Evolutionary conservation across 2,329 filamentous ascomycete species (phyloP), one percentile per base, ranked within the genome.

Genomic region (Hypomyces perniciosus): DNA sequence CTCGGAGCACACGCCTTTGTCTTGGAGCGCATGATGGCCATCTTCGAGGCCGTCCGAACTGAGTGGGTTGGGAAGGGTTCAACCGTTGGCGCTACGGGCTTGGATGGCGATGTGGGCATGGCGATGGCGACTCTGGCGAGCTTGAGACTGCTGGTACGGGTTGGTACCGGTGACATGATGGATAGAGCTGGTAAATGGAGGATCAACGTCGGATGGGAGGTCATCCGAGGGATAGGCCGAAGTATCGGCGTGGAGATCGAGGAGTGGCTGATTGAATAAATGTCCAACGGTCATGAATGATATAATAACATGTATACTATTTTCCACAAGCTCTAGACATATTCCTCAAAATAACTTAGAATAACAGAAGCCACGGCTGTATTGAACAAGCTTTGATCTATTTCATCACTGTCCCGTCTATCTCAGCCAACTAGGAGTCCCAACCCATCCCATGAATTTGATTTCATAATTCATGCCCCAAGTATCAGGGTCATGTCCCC

Each of bases 121-220:
- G 80, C 79, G 38, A 76, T 93, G 44, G 84, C 87, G 4, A 92
- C 88, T 20, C 70, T 93, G 51, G 79, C 83, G 2, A 88, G 85
- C 58, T 68, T 93, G 63, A 69, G 86, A 39, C 63, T 93, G 59
- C 67, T 93, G 33, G 75, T 87, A 33, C 78, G 83, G 39, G 83
- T 88, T 2, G 84, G 76, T 12, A 68, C 73, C 28, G 72, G 74
- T 8, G 87, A 91, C 67, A 70, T 77, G 28, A 72, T 90, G 61
- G 88, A 92, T 63, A 73, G 81, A 1, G 81, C 81, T 0, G 82
- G 80, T 5, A 84, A 86, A 67, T 93, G 87, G 86, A 81, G 85
- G 61, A 84, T 91, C 8, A 88, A 87, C 58, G 83, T 88, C 51
- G 82, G 84, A 1, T 91, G 86, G 86, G 89, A 93, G 62, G 82